A percentile compares a stretch with the other conserved stretches of the same genome.
Conservation (phyloP, 768 basidiomycete genomes). For the Podaxis pistillaris region DNA sequence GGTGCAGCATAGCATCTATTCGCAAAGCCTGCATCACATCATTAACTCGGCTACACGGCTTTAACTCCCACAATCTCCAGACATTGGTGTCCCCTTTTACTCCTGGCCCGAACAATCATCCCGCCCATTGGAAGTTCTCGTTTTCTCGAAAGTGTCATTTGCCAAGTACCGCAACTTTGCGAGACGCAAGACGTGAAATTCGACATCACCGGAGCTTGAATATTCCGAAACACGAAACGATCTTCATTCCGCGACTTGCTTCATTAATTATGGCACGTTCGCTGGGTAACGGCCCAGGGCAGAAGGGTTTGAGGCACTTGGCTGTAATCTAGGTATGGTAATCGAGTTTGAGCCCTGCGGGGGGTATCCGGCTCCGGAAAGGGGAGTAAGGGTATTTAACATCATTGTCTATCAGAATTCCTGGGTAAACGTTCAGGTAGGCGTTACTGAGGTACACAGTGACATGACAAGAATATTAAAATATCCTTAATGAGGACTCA, state of each 20-base stretch:
- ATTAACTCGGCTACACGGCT: neutral
- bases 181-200: neutral
- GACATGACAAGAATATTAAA: neutral
- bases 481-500: neutral
- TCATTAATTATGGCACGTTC: neutral
- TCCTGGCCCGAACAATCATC: neutral
- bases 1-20: neutral
- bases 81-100: neutral
- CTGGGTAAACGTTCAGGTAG: neutral
- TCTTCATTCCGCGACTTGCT: neutral
- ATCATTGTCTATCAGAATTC: neutral
- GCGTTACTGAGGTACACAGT: neutral
- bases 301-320: neutral
- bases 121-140: neutral
- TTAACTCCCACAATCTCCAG: neutral
- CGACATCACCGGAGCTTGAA: neutral
- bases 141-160: neutral
- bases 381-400: neutral
- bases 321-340: neutral
- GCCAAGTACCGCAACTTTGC: neutral
- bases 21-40: neutral
- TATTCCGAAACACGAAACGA: neutral
- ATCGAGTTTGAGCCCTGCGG: neutral
- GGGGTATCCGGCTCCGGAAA: neutral
- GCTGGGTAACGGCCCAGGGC: neutral